A percentile compares a stretch with the other conserved stretches of the same genome.
Evolutionary conservation across 306 rosid genomes (phyloP).

Genomic region (Prunus mongolica): DNA sequence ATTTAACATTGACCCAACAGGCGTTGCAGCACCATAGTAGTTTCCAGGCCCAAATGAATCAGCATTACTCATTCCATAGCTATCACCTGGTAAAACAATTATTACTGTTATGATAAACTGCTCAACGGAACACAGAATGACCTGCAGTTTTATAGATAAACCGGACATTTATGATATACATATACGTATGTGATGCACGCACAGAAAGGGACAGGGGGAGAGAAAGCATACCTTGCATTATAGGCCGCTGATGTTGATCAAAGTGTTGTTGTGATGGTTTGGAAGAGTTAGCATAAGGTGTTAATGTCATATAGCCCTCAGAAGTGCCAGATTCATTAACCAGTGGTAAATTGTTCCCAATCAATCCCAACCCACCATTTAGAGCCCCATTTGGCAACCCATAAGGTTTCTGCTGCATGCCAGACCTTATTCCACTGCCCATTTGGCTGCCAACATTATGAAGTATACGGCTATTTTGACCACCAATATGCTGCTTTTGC

Average conservation of each 20-base stretch:
- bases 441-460: conserved; percentile 72
- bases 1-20: conserved; percentile 74
- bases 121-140: conserved; percentile 1
- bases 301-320: conserved; percentile 50
- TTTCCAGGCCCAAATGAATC: conserved; percentile 74
- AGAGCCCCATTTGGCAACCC: conserved; percentile 73
- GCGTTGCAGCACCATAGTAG: conserved; percentile 51
- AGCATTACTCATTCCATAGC: conserved; percentile 55
- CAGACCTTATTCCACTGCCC: conserved; percentile 74
- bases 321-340: conserved; percentile 61
- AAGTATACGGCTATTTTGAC: conserved; percentile 68
- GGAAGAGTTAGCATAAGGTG: conserved; percentile 56
- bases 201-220: neutral
- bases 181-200: neutral
- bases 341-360: conserved; percentile 57
- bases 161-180: neutral
- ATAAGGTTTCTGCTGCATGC: conserved; percentile 70
- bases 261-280: conserved; percentile 65
- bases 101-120: neutral
- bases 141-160: neutral
- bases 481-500: conserved; percentile 69
- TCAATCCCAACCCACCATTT: conserved; percentile 68
- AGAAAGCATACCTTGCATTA: conserved; percentile 59
- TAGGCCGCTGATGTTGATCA: conserved; percentile 61
- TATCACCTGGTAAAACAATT: conserved; percentile 72